phyloP scores from a whole-genome alignment of 306 rosid species.

The Fragaria vesca region DNA sequence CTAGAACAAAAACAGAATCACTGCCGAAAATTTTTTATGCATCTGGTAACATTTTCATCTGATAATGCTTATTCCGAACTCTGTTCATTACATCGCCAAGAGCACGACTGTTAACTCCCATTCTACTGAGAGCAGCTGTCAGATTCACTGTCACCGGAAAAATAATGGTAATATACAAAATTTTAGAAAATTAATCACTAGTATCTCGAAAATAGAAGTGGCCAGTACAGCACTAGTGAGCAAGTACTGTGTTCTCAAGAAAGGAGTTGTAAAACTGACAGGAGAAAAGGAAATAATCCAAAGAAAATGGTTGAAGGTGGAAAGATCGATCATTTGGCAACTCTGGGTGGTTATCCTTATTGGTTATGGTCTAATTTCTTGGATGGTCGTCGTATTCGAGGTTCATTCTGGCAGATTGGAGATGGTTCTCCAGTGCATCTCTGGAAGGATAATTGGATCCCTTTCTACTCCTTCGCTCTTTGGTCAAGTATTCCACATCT shows the following conservation, averaged over 20 bases:
- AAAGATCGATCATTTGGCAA: not conserved
- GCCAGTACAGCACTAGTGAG: not conserved
- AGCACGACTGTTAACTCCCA: slow-evolving; percentile 75
- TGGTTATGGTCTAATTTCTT: too few relatives aligned
- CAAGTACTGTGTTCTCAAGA: slow-evolving; percentile 6
- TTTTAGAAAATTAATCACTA: not conserved
- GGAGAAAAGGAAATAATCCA: not conserved
- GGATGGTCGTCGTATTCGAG: too few relatives aligned
- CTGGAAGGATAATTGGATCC: too few relatives aligned
- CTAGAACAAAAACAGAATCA: slow-evolving; percentile 10
- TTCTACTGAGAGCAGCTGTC: slow-evolving; percentile 79
- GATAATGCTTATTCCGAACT: slow-evolving; percentile 87
- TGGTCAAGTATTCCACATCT: too few relatives aligned
- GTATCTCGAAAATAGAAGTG: not conserved
- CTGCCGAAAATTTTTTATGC: slow-evolving; percentile 22
- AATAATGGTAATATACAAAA: not conserved
- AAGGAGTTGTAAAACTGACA: not conserved
- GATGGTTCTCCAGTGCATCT: too few relatives aligned
- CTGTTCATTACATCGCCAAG: slow-evolving; percentile 76
- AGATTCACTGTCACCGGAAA: slow-evolving; percentile 56
- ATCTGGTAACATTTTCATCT: slow-evolving; percentile 40
- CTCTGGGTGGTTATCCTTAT: too few relatives aligned
- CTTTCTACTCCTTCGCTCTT: too few relatives aligned
- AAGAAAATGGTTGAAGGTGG: not conserved
- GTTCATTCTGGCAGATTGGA: too few relatives aligned